These are phyloP conservation scores for Cryphonectria japonica DNA, from an alignment of 2,329 filamentous ascomycete species.

Conservation along the genomic window DNA sequence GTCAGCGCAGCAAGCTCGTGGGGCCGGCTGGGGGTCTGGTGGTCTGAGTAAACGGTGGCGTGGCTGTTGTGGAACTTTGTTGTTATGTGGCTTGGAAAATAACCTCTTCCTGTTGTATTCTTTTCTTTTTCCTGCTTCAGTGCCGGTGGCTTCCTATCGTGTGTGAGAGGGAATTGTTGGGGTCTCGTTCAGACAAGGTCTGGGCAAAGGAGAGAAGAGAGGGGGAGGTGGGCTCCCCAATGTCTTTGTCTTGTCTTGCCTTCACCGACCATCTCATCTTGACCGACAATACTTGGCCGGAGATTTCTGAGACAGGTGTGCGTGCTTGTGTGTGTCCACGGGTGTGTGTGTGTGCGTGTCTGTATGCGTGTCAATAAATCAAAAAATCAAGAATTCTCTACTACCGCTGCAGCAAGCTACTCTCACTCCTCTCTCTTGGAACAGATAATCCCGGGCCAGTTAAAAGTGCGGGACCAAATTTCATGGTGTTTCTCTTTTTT, in stretches of 20 bases:
- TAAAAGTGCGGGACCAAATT: not conserved
- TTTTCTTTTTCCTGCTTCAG: not conserved
- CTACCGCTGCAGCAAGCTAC: not conserved
- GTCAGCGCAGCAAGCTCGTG: not conserved
- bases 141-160: not conserved
- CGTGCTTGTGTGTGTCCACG: not conserved
- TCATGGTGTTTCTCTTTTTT: not conserved
- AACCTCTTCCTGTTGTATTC: not conserved
- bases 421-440: not conserved
- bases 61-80: too few species aligned
- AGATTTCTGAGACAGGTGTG: not conserved
- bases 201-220: not conserved
- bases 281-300: not conserved
- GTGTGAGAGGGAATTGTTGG: not conserved
- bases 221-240: too few species aligned
- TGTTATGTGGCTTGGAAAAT: not conserved
- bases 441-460: not conserved
- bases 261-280: slow-evolving; percentile 1
- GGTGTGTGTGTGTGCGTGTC: not conserved
- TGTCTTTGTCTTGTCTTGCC: not conserved
- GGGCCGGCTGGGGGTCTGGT: not conserved
- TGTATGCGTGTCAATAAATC: not conserved
- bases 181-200: not conserved
- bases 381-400: too few species aligned
- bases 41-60: not conserved